Evolutionary conservation across 1,139 yeast species (phyloP), one percentile per base, ranked within the genome.

Genomic region (Meyerozyma athensensis): DNA sequence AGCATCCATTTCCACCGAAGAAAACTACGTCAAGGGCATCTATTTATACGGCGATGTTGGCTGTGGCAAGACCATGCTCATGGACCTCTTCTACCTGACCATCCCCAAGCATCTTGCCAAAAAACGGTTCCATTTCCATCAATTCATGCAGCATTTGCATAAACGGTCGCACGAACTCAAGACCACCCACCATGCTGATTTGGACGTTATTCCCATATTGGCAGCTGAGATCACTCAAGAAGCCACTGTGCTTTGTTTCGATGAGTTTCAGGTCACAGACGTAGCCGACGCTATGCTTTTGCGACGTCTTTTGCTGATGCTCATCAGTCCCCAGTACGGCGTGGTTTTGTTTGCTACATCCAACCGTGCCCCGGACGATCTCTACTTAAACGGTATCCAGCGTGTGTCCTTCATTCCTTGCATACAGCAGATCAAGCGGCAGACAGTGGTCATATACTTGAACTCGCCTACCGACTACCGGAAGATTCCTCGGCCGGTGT

Each of bases 271-370:
- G 59, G 97, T 92, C 33, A 86, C 96, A 1, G 98, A 92, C 58
- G 97, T 92, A 24, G 98, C 97, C 1, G 98, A 92, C 61, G 98
- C 98, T 3, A 92, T 92, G 98, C 71, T 92, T 30, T 68, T 92
- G 35, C 74, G 98, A 44, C 70, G 96, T 38, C 63, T 90, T 31
- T 56, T 89, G 36, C 74, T 80, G 55, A 65, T 79, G 34, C 59
- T 92, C 36, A 60, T 79, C 36, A 69, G 79, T 24, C 78, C 81
- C 1, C 74, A 79, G 33, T 83, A 82, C 53, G 97, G 97, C 0
- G 81, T 89, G 19, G 81, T 90, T 2, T 63, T 94, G 10, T 90
- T 92, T 65, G 92, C 96, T 26, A 92, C 98, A 0, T 86, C 96
- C 7, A 92, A 92, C 62, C 77, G 98, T 50, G 94, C 92, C 0